phyloP scores from a whole-genome alignment of 441 rosid genomes.

The Hura crepitans region DNA sequence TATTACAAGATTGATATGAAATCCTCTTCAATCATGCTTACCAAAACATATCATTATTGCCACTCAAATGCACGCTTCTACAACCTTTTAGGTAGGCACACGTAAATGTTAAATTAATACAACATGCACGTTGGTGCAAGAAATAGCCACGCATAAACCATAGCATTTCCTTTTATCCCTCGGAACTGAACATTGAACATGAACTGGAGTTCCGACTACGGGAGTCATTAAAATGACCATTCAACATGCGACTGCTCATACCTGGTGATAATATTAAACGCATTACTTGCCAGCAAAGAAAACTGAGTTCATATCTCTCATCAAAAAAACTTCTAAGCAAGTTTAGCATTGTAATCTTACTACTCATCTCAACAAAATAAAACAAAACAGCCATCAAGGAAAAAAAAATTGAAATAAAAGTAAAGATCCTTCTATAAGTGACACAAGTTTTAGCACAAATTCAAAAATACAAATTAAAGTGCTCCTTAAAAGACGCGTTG shows the following conservation, averaged over 20 bases:
- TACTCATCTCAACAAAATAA: not conserved
- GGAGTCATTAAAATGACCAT: not conserved
- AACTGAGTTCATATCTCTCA: not conserved
- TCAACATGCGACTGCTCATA: not conserved
- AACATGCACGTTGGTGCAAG: too few relatives aligned
- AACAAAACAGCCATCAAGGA: not conserved
- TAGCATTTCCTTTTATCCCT: too few relatives aligned
- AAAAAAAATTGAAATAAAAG: not conserved
- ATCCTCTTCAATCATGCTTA: too few relatives aligned
- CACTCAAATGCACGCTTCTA: too few relatives aligned
- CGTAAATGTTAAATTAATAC: too few relatives aligned
- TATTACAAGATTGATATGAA: too few relatives aligned
- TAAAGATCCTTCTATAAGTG: not conserved
- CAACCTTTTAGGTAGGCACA: too few relatives aligned
- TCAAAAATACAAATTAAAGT: not conserved
- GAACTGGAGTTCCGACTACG: too few relatives aligned
- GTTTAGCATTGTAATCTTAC: not conserved
- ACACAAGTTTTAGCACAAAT: not conserved
- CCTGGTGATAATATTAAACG: not conserved
- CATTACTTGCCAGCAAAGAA: not conserved
- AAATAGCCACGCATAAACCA: too few relatives aligned
- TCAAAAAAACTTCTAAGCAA: not conserved
- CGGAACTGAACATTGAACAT: too few relatives aligned
- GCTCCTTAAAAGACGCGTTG: conserved; percentile 56
- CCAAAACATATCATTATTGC: too few relatives aligned